A percentile compares a stretch with the other conserved stretches of the same genome.
Evolutionary conservation across 495 filamentous ascomycete species (phyloP).

Genomic region (Amorphotheca resinae): DNA sequence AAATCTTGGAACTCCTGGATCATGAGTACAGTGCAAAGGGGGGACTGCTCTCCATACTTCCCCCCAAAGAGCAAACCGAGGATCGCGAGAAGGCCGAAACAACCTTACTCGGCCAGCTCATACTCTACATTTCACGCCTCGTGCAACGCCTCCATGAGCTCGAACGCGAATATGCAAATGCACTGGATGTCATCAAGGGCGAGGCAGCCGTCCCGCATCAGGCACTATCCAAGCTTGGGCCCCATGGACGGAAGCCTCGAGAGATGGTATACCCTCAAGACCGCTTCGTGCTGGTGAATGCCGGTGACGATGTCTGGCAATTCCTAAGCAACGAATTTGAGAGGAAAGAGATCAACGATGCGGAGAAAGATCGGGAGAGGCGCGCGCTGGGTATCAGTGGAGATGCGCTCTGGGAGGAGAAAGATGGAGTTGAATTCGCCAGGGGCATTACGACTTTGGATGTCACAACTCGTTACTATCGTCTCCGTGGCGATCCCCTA

Average conservation of each 20-base stretch:
- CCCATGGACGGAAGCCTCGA: conserved; percentile 27
- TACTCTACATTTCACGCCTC: conserved; percentile 34
- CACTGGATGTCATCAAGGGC: conserved; percentile 31
- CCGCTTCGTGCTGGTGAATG: conserved; percentile 37
- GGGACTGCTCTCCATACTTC: conserved; percentile 35
- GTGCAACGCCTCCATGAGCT: conserved; percentile 37
- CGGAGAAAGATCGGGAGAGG: conserved; percentile 20
- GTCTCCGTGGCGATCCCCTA: conserved; percentile 25
- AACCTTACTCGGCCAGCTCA: conserved; percentile 37
- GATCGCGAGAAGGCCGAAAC: conserved; percentile 21
- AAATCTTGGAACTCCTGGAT: conserved; percentile 39
- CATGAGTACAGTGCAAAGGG: conserved; percentile 39
- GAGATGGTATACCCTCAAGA: conserved; percentile 37
- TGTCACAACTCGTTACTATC: conserved; percentile 33
- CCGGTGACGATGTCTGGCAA: conserved; percentile 33
- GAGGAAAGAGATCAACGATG: conserved; percentile 25
- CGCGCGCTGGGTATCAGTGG: conserved; percentile 23
- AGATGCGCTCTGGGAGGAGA: conserved; percentile 18
- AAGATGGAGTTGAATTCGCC: conserved; percentile 18
- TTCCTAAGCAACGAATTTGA: conserved; percentile 33
- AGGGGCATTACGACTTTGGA: conserved; percentile 32
- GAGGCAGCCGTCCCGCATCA: conserved; percentile 36
- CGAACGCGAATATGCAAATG: conserved; percentile 34
- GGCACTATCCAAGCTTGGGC: conserved; percentile 22
- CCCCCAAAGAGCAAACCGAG: conserved; percentile 23